Conservation (phyloP, 2,329 filamentous ascomycete species). For the Xylaria sp. region DNA sequence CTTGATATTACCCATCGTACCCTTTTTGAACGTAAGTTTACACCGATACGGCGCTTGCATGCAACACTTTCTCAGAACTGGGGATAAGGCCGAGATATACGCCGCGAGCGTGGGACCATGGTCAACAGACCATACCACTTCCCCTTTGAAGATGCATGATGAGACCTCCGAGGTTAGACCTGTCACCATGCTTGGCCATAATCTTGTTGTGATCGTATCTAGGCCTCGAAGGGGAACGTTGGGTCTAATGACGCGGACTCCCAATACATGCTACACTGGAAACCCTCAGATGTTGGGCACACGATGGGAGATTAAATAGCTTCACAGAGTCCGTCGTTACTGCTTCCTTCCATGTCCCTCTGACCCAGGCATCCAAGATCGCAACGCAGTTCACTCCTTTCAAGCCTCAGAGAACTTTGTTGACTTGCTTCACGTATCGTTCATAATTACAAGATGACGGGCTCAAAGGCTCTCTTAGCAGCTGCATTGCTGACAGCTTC, state of each 20-base stretch:
- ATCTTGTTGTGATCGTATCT: not conserved
- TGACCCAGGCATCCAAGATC: slow-evolving; percentile 12
- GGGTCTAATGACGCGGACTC: not conserved
- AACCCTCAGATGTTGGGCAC: not conserved
- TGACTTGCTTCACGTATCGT: not conserved
- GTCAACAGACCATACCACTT: slow-evolving; percentile 22
- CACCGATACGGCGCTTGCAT: slow-evolving; percentile 7
- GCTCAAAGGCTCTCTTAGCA: slow-evolving; percentile 23
- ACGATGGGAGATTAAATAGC: slow-evolving; percentile 19
- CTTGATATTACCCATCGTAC: not conserved
- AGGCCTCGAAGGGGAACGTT: not conserved
- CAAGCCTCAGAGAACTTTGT: not conserved
- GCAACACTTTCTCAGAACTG: slow-evolving; percentile 6
- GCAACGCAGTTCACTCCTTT: not conserved
- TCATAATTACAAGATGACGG: slow-evolving; percentile 26
- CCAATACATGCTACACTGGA: not conserved
- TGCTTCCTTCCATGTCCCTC: slow-evolving; percentile 5
- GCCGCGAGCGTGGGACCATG: slow-evolving; percentile 18
- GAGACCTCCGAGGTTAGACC: slow-evolving; percentile 10
- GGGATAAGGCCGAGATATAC: slow-evolving; percentile 24
- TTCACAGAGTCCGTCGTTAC: slow-evolving; percentile 2
- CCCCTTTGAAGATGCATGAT: slow-evolving; percentile 23
- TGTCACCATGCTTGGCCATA: not conserved
- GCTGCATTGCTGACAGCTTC: slow-evolving; percentile 28
- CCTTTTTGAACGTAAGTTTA: not conserved